Percentiles rank a stretch among this genome's conserved stretches.
phyloP scores from a whole-genome alignment of 2,329 filamentous ascomycete species.

The Phialophora macrospora region DNA sequence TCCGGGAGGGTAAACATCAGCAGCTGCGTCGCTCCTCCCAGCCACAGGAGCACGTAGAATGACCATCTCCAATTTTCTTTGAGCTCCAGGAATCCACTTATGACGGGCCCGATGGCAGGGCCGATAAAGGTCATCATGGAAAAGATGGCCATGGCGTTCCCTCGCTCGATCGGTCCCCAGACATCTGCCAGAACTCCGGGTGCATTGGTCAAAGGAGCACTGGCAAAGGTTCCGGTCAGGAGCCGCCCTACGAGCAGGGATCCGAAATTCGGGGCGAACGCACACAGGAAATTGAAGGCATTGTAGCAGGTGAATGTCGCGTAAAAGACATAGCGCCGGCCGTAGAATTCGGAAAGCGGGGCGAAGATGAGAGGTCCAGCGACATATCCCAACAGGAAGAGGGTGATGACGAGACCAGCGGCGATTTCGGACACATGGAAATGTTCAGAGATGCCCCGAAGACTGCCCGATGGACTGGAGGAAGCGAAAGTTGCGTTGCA shows the following conservation, averaged over 20 bases:
- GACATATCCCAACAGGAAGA: constrained; percentile 69
- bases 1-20: constrained; percentile 65
- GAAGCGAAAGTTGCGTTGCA: constrained; percentile 63
- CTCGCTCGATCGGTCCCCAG: constrained; percentile 59
- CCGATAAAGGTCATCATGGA: constrained; percentile 60
- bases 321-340: constrained; percentile 61
- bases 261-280: constrained; percentile 61
- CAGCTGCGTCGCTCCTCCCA: constrained; percentile 44
- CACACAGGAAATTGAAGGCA: constrained; percentile 59
- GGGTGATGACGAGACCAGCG: constrained; percentile 63
- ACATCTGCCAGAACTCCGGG: constrained; percentile 60
- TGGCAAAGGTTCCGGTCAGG: constrained; percentile 61
- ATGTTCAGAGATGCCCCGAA: constrained; percentile 49
- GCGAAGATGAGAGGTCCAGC: constrained; percentile 67
- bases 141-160: constrained; percentile 61
- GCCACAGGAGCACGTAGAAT: constrained; percentile 52
- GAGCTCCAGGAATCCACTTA: constrained; percentile 63
- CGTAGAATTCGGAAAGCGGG: constrained; percentile 68
- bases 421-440: constrained; percentile 57
- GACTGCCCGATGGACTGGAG: constrained; percentile 48
- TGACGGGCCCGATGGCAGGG: constrained; percentile 60
- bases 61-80: constrained; percentile 56
- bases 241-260: constrained; percentile 61
- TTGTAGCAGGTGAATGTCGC: constrained; percentile 47
- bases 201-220: constrained; percentile 51